These are phyloP conservation scores for Umbilicus rupestris DNA, from an alignment of 164 flowering plant species.

Conservation along the genomic window DNA sequence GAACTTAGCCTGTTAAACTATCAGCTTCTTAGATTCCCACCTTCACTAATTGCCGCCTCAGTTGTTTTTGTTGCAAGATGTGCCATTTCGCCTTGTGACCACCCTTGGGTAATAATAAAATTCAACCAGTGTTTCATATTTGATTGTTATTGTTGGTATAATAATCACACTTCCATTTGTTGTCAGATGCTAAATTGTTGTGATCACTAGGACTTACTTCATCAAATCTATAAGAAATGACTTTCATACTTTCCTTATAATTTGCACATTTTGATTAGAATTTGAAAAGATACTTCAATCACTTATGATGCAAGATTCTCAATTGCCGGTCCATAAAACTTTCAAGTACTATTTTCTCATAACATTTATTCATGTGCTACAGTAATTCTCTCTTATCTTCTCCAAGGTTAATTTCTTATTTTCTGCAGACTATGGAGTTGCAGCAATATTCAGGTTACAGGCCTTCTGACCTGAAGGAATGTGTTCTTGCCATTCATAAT, in stretches of 20 bases:
- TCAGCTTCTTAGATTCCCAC: constrained; percentile 5
- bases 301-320: too few relatives aligned
- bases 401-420: background rate
- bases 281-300: too few relatives aligned
- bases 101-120: background rate
- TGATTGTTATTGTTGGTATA: background rate
- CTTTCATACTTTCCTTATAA: too few relatives aligned
- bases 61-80: constrained; percentile 5
- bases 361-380: background rate
- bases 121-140: background rate
- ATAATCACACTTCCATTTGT: background rate
- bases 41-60: constrained; percentile 1
- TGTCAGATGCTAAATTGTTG: too few relatives aligned
- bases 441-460: constrained; percentile 3
- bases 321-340: too few relatives aligned
- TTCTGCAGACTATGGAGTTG: constrained; percentile 1
- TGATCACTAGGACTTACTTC: too few relatives aligned
- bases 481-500: background rate
- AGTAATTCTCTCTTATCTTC: background rate
- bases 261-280: too few relatives aligned
- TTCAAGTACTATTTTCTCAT: background rate
- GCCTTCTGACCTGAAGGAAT: background rate
- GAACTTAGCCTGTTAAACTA: constrained; percentile 7
- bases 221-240: too few relatives aligned
- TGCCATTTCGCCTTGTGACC: background rate